Evolutionary conservation across 2,329 filamentous ascomycete genomes (phyloP), one percentile per base, ranked within the genome.

Genomic region (Claviceps sorghi): DNA sequence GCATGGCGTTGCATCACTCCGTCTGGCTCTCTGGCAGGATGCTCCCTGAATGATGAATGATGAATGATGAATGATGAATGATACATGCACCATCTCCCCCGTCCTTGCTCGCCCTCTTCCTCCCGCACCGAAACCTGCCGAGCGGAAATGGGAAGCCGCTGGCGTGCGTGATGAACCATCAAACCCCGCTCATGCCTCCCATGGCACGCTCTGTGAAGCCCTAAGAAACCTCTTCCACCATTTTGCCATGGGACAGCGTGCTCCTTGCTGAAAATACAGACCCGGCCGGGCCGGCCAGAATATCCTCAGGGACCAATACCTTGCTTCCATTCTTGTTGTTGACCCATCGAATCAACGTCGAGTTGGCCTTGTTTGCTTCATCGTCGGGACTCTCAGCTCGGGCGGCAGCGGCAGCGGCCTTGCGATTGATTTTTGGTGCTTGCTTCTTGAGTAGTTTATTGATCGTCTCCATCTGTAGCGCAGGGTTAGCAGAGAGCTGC

Each of bases 401-500:
- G 52, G 60, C 62, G 50, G 56, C 70, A 55, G 58, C 70, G 55
- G 58, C 70, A 45, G 63, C 73, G 34, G 66, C 74, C 58, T 77
- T 78, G 57, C 74, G 72, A 58, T 77, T 83, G 53, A 79, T 80
- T 67, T 91, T 90, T 26, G 86, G 83, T 1, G 86, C 85, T 65
- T 90, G 87, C 64, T 90, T 89, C 67, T 89, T 89, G 50, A 93
- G 79, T 2, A 93, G 80, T 61, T 90, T 89, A 72, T 93, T 90
- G 76, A 93, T 91, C 0, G 87, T 93, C 72, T 91, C 87, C 78
- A 88, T 87, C 86, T 90, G 59, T 21, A 49, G 30, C 22, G 7
- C 5, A 15, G 5, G 2, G 26, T 54, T 30, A 54, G 53, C 15
- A 21, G 43, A 48, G 11, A 26, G 17, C n/a, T 4, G 3, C 21